Percentiles rank a stretch among this genome's conserved stretches.
Conservation (phyloP, 2,329 filamentous ascomycete species). For the Cryphonectria nitschkei region DNA sequence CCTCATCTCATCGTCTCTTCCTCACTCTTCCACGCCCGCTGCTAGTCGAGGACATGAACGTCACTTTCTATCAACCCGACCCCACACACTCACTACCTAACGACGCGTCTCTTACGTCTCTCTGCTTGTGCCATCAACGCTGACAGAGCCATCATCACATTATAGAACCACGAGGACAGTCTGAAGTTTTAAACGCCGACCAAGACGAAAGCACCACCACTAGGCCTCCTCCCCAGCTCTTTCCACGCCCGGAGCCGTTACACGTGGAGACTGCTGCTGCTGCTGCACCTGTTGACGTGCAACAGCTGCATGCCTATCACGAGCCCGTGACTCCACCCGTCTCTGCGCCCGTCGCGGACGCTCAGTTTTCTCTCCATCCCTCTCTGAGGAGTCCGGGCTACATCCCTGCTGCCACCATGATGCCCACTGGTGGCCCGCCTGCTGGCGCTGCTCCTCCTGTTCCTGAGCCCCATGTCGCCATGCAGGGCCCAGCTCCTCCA, state of each 20-base stretch:
- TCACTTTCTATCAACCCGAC: background rate
- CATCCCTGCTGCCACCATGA: constrained; percentile 40
- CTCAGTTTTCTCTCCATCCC: constrained; percentile 53
- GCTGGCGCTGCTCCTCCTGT: constrained; percentile 16
- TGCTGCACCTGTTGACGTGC: constrained; percentile 27
- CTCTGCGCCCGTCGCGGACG: constrained; percentile 41
- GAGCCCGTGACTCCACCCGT: constrained; percentile 42
- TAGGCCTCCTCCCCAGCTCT: constrained; percentile 25
- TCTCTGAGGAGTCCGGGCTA: constrained; percentile 45
- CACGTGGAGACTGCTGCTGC: constrained; percentile 13
- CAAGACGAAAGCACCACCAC: constrained; percentile 18
- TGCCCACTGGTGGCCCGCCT: constrained; percentile 35
- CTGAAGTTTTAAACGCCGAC: constrained; percentile 18
- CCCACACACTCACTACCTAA: background rate
- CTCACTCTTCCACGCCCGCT: background rate
- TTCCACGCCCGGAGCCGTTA: constrained; percentile 24
- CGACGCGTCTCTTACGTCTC: background rate
- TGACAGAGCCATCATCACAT: constrained; percentile 16
- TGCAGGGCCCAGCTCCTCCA: constrained; percentile 38
- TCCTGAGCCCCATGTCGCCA: constrained; percentile 33
- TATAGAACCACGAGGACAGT: constrained; percentile 26
- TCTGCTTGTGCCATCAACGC: constrained; percentile 15
- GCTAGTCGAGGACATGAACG: constrained; percentile 10
- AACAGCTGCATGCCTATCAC: constrained; percentile 47
- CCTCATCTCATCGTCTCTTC: background rate